Base-by-base conservation (phyloP, 148 eudicot genomes). In the Salicornia ramosissima region DNA sequence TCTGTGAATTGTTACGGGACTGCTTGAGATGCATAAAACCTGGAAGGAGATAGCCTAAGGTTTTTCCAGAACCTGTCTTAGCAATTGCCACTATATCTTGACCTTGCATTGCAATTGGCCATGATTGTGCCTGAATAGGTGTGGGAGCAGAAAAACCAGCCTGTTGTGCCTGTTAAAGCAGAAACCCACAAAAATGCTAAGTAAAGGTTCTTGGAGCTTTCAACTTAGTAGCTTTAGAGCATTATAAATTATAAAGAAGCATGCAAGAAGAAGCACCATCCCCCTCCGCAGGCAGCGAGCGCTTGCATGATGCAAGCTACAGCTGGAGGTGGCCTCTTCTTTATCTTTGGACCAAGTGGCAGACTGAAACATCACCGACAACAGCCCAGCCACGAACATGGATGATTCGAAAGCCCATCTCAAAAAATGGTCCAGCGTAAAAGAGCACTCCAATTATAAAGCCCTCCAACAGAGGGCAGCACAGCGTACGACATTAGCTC, bases 401-500 rank as follows among this genome's bases (percentile, higher is more conserved):
- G 87, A 75, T 80, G 88, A 90, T 82, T 85, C 84, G 78, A 84
- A 86, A 86, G 90, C 89, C 91, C 88, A 69, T 87, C 85, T 76
- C 79, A 83, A 74, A 79, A 78, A 70, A 78, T 79, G 89, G 91
- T 83, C 93, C 86, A 74, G 78, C 84, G 68, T 66, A 75, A 69
- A 75, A 88, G 87, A 87, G 86, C 80, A 47, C 87, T 77, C 84
- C 90, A 85, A 75, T 81, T 70, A 82, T 56, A 80, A 86, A 86
- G 77, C 86, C 86, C 88, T 87, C 77, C 71, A 76, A 76, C 77
- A 84, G 79, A 84, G 88, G 91, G 93, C 75, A 56, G 82, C 90
- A 84, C 97, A 90, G 97, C 80, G 89, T 90, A 85, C 96, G 96
- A 90, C 93, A 90, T 90, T 80, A 81, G 86, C 93, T 90, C 96